These are phyloP conservation scores for Aspergillus amoenus DNA, from an alignment of 2,329 filamentous ascomycete species.

Conservation along the genomic window DNA sequence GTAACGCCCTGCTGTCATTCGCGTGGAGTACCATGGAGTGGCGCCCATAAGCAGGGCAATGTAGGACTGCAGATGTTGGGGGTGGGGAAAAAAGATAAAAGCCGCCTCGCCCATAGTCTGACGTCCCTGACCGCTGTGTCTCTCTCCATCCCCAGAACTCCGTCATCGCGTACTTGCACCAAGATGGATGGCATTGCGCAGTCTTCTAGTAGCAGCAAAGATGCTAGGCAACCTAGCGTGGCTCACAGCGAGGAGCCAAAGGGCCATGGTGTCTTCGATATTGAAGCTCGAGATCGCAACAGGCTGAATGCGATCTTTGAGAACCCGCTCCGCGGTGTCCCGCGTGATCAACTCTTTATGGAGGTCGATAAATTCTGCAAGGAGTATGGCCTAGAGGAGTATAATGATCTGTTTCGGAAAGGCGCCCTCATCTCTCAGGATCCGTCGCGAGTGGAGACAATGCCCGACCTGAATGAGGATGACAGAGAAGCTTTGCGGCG, in stretches of 20 bases:
- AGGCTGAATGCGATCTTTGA: constrained; percentile 43
- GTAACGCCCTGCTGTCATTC: background rate
- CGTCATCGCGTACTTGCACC: background rate
- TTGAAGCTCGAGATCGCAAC: constrained; percentile 23
- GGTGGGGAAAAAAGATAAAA: background rate
- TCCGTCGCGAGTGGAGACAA: constrained; percentile 49
- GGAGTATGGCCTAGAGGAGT: constrained; percentile 49
- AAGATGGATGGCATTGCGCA: background rate
- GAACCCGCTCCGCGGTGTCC: constrained; percentile 57
- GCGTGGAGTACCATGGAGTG: background rate
- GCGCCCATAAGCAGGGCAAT: background rate
- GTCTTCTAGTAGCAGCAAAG: background rate
- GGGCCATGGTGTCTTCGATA: constrained; percentile 20
- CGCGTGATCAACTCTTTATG: constrained; percentile 51
- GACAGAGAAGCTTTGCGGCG: constrained; percentile 44
- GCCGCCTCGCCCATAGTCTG: background rate
- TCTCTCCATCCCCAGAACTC: background rate
- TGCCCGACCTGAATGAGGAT: constrained; percentile 47
- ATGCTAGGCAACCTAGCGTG: background rate
- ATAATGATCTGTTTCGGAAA: constrained; percentile 51
- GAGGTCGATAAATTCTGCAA: constrained; percentile 57
- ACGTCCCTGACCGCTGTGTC: background rate
- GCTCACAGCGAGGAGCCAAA: constrained; percentile 19
- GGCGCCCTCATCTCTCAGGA: constrained; percentile 54
- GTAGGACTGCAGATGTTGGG: background rate